Base-by-base conservation (phyloP, 306 rosid species). In the Sesbania bispinosa region DNA sequence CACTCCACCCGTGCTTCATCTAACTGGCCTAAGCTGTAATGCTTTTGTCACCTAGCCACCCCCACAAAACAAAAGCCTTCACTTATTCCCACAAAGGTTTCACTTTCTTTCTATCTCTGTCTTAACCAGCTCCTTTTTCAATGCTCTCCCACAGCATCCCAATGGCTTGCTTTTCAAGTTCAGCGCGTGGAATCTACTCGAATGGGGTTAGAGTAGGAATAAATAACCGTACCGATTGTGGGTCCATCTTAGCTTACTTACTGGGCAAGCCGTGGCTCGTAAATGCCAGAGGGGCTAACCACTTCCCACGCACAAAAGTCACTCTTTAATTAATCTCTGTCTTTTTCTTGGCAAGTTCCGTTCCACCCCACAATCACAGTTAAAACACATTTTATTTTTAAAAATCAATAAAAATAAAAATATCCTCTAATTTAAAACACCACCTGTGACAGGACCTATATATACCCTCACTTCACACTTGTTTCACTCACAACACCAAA, bases 1-100 rank as follows among this genome's bases (percentile, higher is more conserved):
- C 4, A 0, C 0, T 0, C 2, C 6, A 2, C 11, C n/a, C 69
- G 14, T 1, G 11, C 38, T 29, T 3, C 16, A 33, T 63, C 26
- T 14, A 59, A 64, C 95, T 83, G 92, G 78, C 69, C 52, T 75
- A 81, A 86, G 88, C 91, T 88, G 95, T 80, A 74, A 32, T 24
- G 73, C 84, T 58, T 81, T 89, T 86, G 94, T 89, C 80, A 23
- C 24, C 3, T 87, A 77, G 84, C 75, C 67, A 26, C 13, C 53
- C 30, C 72, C 74, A 65, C 41, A 38, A 32, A 27, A 21, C 47
- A 19, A 35, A 10, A 58, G n/a, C 33, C 30, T 33, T 66, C 86
- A 59, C 83, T 72, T 71, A 61, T 79, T 88, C 51, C 82, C 81
- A 83, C 62, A 80, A 63, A 52, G 67, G 36, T 0, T 60, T 41